These are phyloP conservation scores for Puccinia brachypodii DNA, from an alignment of 1,284 basidiomycete genomes.

Conservation along the genomic window DNA sequence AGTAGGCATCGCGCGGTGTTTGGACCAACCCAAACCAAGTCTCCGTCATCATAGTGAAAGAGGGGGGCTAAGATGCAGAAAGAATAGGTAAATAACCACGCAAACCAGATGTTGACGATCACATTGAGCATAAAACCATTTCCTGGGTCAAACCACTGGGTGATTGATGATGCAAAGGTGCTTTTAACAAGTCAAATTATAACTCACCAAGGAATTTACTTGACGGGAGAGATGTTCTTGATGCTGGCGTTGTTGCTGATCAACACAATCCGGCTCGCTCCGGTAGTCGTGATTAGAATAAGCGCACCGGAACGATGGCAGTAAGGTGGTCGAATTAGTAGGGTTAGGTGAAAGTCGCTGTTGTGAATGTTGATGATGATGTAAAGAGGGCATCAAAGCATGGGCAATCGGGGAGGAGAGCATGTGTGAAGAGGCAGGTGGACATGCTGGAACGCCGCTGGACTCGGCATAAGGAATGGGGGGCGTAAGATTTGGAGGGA, in stretches of 20 bases:
- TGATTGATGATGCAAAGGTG: not conserved
- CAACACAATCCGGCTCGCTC: constrained; percentile 10
- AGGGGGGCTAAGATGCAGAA: constrained; percentile 16
- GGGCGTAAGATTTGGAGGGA: constrained; percentile 35
- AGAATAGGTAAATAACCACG: not conserved
- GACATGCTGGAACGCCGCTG: constrained; percentile 28
- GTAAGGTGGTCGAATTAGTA: constrained; percentile 12
- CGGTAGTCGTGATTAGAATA: constrained; percentile 6
- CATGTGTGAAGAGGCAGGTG: constrained; percentile 42
- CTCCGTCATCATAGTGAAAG: constrained; percentile 50
- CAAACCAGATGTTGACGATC: constrained; percentile 11
- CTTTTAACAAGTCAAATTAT: not conserved
- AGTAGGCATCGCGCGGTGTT: constrained; percentile 52
- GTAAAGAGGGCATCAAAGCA: constrained; percentile 27
- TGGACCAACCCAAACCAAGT: constrained; percentile 52
- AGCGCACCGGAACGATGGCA: constrained; percentile 5
- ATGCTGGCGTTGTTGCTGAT: constrained; percentile 12
- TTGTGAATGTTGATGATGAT: constrained; percentile 13
- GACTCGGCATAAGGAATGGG: constrained; percentile 44
- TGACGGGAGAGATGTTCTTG: constrained; percentile 30
- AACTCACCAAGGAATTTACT: constrained; percentile 37
- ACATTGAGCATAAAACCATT: not conserved
- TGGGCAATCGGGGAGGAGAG: constrained; percentile 26
- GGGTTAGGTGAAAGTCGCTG: constrained; percentile 5
- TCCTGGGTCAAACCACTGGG: not conserved